Percentiles rank a stretch among this genome's conserved stretches.
These are phyloP conservation scores for Smithsoniella earleae DNA, from an alignment of 163 green algal genomes.

Conservation along the genomic window DNA sequence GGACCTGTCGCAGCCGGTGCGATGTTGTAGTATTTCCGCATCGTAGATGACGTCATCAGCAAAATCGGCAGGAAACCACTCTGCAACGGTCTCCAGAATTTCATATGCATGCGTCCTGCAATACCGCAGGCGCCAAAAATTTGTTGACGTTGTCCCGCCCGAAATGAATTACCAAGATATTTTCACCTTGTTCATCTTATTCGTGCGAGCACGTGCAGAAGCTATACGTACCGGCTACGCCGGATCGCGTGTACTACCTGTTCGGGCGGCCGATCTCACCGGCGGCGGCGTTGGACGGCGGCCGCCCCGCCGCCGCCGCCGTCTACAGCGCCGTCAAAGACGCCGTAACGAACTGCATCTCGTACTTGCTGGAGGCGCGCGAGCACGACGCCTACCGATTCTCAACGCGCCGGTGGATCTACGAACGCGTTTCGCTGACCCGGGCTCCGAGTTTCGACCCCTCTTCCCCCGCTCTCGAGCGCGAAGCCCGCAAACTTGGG, in stretches of 20 bases:
- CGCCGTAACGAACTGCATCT: background rate
- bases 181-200: too few relatives aligned
- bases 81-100: too few relatives aligned
- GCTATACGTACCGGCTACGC: background rate
- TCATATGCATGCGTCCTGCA: too few relatives aligned
- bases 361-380: slow-evolving; percentile 8
- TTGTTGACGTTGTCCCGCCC: too few relatives aligned
- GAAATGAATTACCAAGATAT: too few relatives aligned
- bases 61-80: too few relatives aligned
- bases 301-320: background rate
- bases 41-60: too few relatives aligned
- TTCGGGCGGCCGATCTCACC: background rate
- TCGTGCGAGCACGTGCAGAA: background rate
- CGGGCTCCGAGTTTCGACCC: background rate
- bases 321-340: background rate
- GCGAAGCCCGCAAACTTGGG: too few relatives aligned
- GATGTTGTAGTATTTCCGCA: too few relatives aligned
- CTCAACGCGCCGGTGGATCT: background rate
- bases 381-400: background rate
- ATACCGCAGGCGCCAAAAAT: too few relatives aligned
- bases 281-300: background rate
- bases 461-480: too few relatives aligned
- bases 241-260: slow-evolving; percentile 4
- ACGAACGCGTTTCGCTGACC: background rate
- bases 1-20: too few relatives aligned